Conservation (phyloP, 139 green algal genomes). For the Mychonastes homosphaera region DNA sequence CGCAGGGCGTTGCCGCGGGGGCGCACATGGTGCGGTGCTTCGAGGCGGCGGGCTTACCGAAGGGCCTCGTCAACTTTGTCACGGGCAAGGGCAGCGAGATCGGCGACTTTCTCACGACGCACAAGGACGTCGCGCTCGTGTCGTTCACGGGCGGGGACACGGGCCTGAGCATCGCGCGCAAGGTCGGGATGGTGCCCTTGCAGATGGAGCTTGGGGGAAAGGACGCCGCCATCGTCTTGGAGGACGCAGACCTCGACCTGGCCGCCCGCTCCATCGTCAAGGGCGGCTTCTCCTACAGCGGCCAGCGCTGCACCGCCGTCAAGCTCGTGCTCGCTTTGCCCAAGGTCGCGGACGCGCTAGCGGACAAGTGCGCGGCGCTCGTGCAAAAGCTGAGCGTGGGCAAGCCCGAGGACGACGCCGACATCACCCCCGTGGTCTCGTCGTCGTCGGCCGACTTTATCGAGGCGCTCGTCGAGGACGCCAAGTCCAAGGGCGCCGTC, state of each 20-base stretch:
- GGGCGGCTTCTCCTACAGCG: conserved; percentile 82
- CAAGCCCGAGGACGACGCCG: conserved; percentile 68
- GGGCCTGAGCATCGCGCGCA: conserved; percentile 39
- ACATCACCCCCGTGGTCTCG: conserved; percentile 82
- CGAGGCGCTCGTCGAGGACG: conserved; percentile 61
- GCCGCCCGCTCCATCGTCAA: conserved; percentile 86
- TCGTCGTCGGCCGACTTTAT: conserved; percentile 86
- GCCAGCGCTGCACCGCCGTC: conserved; percentile 81
- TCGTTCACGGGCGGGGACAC: conserved; percentile 83
- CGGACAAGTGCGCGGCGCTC: conserved; percentile 34
- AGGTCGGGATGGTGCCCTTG: conserved; percentile 86
- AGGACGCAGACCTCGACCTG: conserved; percentile 79
- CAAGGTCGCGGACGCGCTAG: conserved; percentile 65
- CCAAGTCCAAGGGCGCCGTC: conserved; percentile 52
- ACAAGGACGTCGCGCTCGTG: conserved; percentile 77
- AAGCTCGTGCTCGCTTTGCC: conserved; percentile 71
- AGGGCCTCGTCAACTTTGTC: conserved; percentile 65
- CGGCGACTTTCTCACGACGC: conserved; percentile 88
- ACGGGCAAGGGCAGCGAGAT: conserved; percentile 87
- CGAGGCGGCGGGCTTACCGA: conserved; percentile 65
- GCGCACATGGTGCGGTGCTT: conserved; percentile 89
- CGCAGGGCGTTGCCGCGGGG: conserved; percentile 72
- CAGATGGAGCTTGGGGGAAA: conserved; percentile 98
- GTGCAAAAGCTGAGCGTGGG: conserved; percentile 74
- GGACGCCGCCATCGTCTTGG: conserved; percentile 40